Percentiles rank a stretch among this genome's conserved stretches.
These are phyloP conservation scores for Pseudoturritis turrita DNA, from an alignment of 345 rosid genomes.

Conservation along the genomic window DNA sequence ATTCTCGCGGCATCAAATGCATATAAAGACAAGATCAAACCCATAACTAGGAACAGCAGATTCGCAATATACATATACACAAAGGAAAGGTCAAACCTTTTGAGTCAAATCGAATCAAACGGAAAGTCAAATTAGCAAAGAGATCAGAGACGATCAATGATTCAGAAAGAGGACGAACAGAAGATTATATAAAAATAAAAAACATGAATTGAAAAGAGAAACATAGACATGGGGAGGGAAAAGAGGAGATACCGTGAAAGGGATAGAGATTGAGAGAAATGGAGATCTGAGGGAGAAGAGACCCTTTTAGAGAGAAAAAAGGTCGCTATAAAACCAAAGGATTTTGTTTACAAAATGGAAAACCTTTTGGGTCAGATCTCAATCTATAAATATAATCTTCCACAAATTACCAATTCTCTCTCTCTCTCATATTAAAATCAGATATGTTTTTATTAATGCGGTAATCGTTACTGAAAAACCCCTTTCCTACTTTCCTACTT, in stretches of 20 bases:
- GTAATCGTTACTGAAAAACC: neutral
- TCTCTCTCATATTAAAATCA: conserved; percentile 1
- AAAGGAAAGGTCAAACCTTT: conserved; percentile 9
- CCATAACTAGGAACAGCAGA: neutral
- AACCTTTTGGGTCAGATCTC: conserved; percentile 22
- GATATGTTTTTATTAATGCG: conserved; percentile 2
- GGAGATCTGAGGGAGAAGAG: conserved; percentile 26
- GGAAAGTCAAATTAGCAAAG: conserved; percentile 3
- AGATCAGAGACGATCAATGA: conserved; percentile 7
- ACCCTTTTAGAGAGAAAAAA: conserved; percentile 17
- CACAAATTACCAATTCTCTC: neutral
- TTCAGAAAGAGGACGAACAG: neutral
- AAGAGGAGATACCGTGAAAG: conserved; percentile 20
- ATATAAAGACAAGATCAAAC: neutral
- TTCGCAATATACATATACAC: neutral
- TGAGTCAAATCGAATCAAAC: conserved; percentile 13
- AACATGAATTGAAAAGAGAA: too few species aligned
- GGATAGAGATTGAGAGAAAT: neutral
- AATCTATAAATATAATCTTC: conserved; percentile 29
- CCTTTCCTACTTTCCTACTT: neutral
- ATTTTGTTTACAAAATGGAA: neutral
- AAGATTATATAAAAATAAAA: too few species aligned
- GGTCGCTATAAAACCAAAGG: neutral
- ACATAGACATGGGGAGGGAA: neutral
- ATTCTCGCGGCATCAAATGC: neutral